Evolutionary conservation across 352 stramenopile genomes (phyloP).

Genomic region (Pythium oligandrum): DNA sequence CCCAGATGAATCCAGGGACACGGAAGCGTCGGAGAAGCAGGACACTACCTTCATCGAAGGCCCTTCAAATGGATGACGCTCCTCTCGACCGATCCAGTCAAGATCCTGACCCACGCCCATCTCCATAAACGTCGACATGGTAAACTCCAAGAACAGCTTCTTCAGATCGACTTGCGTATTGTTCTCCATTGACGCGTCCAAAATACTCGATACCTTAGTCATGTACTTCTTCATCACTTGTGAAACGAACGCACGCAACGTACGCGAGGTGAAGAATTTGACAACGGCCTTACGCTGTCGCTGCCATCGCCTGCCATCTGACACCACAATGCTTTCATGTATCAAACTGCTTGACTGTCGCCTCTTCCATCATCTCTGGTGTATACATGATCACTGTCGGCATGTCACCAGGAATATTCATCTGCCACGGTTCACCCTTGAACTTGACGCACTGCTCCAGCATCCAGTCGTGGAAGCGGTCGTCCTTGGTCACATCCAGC

Average conservation of each 20-base stretch:
- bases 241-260: slow-evolving; percentile 6
- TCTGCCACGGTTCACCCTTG: too few species aligned
- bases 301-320: slow-evolving; percentile 26
- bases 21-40: slow-evolving; percentile 41
- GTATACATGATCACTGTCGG: slow-evolving; percentile 13
- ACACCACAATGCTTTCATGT: slow-evolving; percentile 23
- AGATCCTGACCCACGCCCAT: slow-evolving; percentile 49
- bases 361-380: slow-evolving; percentile 24
- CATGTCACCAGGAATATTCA: too few species aligned
- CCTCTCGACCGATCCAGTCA: slow-evolving; percentile 28
- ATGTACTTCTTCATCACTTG: slow-evolving; percentile 10
- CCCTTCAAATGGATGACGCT: slow-evolving; percentile 43
- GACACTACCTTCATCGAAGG: slow-evolving; percentile 30
- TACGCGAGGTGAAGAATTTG: slow-evolving; percentile 27
- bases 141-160: slow-evolving; percentile 44
- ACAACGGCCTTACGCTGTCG: slow-evolving; percentile 27
- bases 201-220: slow-evolving; percentile 12
- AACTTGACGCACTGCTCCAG: too few species aligned
- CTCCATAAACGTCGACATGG: slow-evolving; percentile 55
- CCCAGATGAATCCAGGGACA: slow-evolving; percentile 46
- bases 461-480: too few species aligned
- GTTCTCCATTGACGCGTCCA: slow-evolving; percentile 1
- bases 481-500: too few species aligned
- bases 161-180: slow-evolving; percentile 16
- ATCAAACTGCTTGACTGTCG: slow-evolving; percentile 32